Evolutionary conservation across 371 early-diverging fungal species (phyloP).

Genomic region (Quaeritorhiza haematococci): DNA sequence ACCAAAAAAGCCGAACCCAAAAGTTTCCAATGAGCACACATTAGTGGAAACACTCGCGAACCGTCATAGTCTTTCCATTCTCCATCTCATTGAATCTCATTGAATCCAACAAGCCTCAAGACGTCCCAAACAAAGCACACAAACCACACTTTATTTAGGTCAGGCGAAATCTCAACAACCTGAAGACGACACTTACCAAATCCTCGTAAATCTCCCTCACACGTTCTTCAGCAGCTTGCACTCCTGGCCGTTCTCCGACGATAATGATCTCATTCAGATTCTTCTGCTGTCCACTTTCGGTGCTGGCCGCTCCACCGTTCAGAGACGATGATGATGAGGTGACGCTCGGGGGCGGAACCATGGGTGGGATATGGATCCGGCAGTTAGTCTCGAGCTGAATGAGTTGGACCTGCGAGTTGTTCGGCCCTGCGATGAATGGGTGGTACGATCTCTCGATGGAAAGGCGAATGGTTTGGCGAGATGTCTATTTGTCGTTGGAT

Average conservation of each 20-base stretch:
- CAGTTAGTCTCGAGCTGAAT: conserved; percentile 63
- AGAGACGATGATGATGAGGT: too few species aligned
- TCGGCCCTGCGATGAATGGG: conserved; percentile 77
- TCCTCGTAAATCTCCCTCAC: conserved; percentile 55
- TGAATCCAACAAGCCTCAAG: too few species aligned
- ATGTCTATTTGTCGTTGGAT: conserved; percentile 47
- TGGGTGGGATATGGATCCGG: conserved; percentile 75
- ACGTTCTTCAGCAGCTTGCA: conserved; percentile 55
- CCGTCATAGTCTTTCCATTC: too few species aligned
- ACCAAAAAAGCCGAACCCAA: too few species aligned
- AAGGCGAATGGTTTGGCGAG: conserved; percentile 45
- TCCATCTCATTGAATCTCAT: too few species aligned
- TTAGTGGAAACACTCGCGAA: too few species aligned
- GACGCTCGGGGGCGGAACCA: conserved; percentile 28
- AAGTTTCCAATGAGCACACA: too few species aligned
- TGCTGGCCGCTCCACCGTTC: conserved; percentile 23
- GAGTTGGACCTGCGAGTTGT: conserved; percentile 49
- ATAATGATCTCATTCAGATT: conserved; percentile 48
- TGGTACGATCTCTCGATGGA: conserved; percentile 47
- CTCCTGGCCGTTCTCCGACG: conserved; percentile 69
- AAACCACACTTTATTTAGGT: background rate
- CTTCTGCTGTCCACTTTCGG: conserved; percentile 23
- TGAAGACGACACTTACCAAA: conserved; percentile 38
- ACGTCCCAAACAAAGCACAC: background rate
- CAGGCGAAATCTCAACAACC: background rate